phyloP scores from a whole-genome alignment of 495 filamentous ascomycete species.

The Aspergillus indologenus region DNA sequence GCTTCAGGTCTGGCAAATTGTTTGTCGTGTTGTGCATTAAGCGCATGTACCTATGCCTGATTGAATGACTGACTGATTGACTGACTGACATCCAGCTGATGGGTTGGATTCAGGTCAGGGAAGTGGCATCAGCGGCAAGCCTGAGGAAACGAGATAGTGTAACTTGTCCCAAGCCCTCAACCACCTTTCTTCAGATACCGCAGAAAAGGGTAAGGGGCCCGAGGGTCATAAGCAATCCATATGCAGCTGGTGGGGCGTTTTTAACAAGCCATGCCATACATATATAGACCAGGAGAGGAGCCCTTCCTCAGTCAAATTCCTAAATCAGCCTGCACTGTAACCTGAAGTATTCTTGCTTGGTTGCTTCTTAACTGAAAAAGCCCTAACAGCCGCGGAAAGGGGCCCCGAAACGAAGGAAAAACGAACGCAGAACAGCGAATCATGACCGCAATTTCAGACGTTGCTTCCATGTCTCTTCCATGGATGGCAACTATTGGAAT shows the following conservation, averaged over 20 bases:
- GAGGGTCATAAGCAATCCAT: not conserved
- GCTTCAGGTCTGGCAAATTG: not conserved
- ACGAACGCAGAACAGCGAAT: not conserved
- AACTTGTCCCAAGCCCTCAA: not conserved
- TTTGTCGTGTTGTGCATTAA: not conserved
- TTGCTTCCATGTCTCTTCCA: slow-evolving; percentile 13
- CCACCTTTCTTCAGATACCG: not conserved
- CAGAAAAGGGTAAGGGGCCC: not conserved
- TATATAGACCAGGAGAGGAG: not conserved
- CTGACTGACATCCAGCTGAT: not conserved
- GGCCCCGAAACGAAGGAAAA: not conserved
- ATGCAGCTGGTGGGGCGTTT: not conserved
- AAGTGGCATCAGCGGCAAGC: not conserved
- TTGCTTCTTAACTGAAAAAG: not conserved
- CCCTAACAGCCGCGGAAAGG: not conserved
- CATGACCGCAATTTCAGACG: slow-evolving; percentile 6
- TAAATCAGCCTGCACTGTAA: not conserved
- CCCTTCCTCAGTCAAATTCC: not conserved
- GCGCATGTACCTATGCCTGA: not conserved
- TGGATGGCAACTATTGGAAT: slow-evolving; percentile 9
- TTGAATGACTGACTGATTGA: no score
- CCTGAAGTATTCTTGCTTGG: slow-evolving; percentile 1
- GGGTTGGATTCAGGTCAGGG: not conserved
- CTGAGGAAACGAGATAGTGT: not conserved
- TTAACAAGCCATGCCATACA: not conserved